Evolutionary conservation across 371 early-diverging fungal genomes (phyloP), one percentile per base, ranked within the genome.

Genomic region (Batkoa obscura): DNA sequence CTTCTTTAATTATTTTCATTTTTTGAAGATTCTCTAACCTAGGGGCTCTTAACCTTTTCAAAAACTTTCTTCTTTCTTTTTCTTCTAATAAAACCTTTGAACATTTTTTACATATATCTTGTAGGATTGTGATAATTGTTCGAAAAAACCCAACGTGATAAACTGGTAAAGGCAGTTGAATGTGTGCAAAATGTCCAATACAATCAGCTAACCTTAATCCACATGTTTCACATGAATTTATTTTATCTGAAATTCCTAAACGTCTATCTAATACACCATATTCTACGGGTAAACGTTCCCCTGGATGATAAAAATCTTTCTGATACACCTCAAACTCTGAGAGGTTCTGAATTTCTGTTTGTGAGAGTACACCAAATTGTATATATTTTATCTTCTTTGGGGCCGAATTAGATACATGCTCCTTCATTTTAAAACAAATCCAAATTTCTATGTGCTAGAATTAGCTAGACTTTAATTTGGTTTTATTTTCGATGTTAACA

Each of bases 131-230:
- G 37, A 89, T 77, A 38, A 84, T 86, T 34, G 84, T 75, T 69
- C 90, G 84, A 63, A 98, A 94, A 64, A 90, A 94, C 52, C 99
- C 99, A 65, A 91, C 85, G 64, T 99, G 99, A 66, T 95, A 99
- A 12, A 99, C 93, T 2, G 99, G 99, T 39, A 98, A 74, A 33
- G 81, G 81, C 5, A 99, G 77, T 48, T 88, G 83, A 37, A 98
- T 76, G 65, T 91, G 84, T 31, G 99, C 99, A 78, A 88, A 99
- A 71, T 99, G 99, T 36, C 99, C 99, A 45, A 88, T 81, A 71
- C 99, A 99, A 51, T 94, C 90, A 61, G 82, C 74, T 67, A 93
- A 72, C 52, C 72, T 74, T 64, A 86, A 79, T 8, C 84, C 85
- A 67, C 99, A 99, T 2, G 99, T 99, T 41, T 83, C 81, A 73